Conservation (phyloP, 306 rosid species). For the Glycyrrhiza uralensis region DNA sequence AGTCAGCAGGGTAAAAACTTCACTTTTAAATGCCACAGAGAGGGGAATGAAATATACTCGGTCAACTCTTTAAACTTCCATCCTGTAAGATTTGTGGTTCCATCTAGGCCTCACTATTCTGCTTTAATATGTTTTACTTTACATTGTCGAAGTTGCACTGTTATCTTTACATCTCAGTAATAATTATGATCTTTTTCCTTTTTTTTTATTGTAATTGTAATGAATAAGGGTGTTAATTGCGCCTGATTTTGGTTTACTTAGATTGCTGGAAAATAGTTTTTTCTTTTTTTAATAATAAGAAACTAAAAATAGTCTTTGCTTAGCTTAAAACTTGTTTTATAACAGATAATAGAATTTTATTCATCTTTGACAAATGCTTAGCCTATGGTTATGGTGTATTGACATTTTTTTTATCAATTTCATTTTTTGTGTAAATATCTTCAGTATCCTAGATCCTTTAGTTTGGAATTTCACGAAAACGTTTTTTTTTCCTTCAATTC, state of each 20-base stretch:
- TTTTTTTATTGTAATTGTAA: neutral
- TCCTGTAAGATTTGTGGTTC: constrained; percentile 64
- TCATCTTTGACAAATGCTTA: too few relatives aligned
- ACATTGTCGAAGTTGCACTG: neutral
- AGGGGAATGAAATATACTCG: constrained; percentile 71
- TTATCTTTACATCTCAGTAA: neutral
- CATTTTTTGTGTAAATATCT: constrained; percentile 4
- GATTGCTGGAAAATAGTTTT: neutral
- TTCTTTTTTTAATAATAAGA: neutral
- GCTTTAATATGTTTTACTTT: neutral
- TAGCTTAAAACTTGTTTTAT: neutral
- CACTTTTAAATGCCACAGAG: constrained; percentile 97
- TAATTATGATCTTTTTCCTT: neutral
- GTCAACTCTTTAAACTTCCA: constrained; percentile 95
- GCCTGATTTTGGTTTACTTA: neutral
- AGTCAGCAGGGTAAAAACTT: constrained; percentile 74
- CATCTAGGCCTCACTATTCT: neutral
- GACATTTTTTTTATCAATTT: neutral
- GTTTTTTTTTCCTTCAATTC: neutral
- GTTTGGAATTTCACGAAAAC: neutral
- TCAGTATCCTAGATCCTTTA: neutral
- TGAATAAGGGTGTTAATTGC: neutral
- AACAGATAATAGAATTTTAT: neutral
- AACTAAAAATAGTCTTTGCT: neutral
- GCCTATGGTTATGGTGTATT: too few relatives aligned